Evolutionary conservation across 768 basidiomycete genomes (phyloP).

Genomic region (Suillus subalutaceus): DNA sequence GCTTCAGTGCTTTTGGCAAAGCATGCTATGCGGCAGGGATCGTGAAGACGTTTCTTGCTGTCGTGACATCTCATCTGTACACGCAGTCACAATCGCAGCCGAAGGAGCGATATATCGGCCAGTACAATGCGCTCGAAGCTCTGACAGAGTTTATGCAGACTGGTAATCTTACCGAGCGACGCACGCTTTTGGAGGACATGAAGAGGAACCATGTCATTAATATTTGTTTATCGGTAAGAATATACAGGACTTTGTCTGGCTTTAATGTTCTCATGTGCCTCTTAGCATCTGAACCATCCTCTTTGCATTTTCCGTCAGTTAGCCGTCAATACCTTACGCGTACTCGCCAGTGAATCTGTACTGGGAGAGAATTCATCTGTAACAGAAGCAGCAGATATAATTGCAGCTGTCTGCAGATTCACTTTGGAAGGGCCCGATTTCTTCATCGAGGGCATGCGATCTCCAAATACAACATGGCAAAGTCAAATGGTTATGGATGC

Average conservation of each 20-base stretch:
- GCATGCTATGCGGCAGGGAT: slow-evolving; percentile 30
- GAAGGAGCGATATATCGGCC: slow-evolving; percentile 20
- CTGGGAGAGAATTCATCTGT: slow-evolving; percentile 24
- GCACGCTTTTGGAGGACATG: slow-evolving; percentile 26
- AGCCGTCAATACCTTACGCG: slow-evolving; percentile 21
- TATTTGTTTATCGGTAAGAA: slow-evolving; percentile 26
- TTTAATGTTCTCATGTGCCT: background rate
- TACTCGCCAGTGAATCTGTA: slow-evolving; percentile 24
- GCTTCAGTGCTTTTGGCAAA: slow-evolving; percentile 21
- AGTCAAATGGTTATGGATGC: slow-evolving; percentile 11
- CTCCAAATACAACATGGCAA: slow-evolving; percentile 17
- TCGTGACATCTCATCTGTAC: slow-evolving; percentile 22
- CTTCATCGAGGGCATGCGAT: slow-evolving; percentile 20
- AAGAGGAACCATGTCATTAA: slow-evolving; percentile 24
- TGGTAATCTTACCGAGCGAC: slow-evolving; percentile 24
- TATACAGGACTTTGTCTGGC: background rate
- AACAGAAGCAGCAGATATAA: slow-evolving; percentile 26
- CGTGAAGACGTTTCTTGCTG: slow-evolving; percentile 27
- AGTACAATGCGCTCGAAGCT: slow-evolving; percentile 26
- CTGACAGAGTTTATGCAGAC: slow-evolving; percentile 24
- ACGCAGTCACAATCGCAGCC: slow-evolving; percentile 15
- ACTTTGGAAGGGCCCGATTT: slow-evolving; percentile 28
- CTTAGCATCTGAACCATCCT: slow-evolving; percentile 25
- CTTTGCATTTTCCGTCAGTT: slow-evolving; percentile 28
- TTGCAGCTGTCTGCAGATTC: slow-evolving; percentile 28